Evolutionary conservation across 2,329 filamentous ascomycete genomes (phyloP).

Genomic region (Colletotrichum sp.): DNA sequence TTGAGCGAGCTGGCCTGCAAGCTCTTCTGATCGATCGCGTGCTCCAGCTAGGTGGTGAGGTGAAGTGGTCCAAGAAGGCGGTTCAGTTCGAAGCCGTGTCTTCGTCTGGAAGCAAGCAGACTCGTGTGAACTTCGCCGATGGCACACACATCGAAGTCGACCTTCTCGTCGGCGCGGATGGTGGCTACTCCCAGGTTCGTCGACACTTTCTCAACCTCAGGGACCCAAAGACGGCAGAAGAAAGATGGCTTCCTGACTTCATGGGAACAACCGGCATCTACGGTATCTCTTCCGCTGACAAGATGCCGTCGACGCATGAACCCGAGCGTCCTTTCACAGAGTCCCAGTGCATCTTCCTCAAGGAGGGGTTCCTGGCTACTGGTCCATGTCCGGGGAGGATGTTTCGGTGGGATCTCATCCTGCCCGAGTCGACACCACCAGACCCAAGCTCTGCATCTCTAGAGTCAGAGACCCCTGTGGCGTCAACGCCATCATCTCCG

Average conservation of each 20-base stretch:
- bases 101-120: neutral
- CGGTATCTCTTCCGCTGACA: constrained; percentile 21
- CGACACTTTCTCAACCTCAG: constrained; percentile 22
- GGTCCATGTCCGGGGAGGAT: constrained; percentile 22
- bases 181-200: constrained; percentile 26
- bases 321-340: constrained; percentile 16
- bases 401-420: constrained; percentile 29
- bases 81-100: neutral
- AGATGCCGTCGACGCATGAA: neutral
- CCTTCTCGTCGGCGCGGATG: constrained; percentile 26
- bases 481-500: neutral
- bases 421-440: constrained; percentile 23
- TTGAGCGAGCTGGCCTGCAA: constrained; percentile 25
- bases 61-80: constrained; percentile 25
- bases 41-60: constrained; percentile 20
- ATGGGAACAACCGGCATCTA: constrained; percentile 28
- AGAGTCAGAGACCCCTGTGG: neutral
- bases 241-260: constrained; percentile 26
- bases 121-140: neutral
- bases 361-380: constrained; percentile 23
- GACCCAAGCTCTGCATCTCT: neutral
- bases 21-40: constrained; percentile 23
- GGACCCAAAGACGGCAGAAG: constrained; percentile 12
- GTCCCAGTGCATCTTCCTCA: constrained; percentile 21
- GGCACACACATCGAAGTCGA: constrained; percentile 18